Evolutionary conservation across 78 protist genomes (phyloP).

Genomic region (Mastigamoeba balamuthi): DNA sequence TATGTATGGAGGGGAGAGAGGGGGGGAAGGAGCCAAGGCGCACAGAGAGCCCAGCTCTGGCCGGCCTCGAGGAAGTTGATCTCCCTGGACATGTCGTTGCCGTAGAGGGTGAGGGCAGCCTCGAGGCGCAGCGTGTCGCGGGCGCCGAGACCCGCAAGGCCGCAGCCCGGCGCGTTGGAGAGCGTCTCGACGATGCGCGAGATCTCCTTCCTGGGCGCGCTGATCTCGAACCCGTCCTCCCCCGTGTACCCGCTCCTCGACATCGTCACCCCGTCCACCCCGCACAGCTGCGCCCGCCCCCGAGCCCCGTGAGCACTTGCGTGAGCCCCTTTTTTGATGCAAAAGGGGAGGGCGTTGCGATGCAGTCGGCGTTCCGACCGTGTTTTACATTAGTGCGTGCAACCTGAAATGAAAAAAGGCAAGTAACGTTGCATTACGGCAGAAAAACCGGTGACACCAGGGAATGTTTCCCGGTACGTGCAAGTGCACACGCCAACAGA

Average conservation of each 20-base stretch:
- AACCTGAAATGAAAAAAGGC: too few species aligned
- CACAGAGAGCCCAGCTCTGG: slow-evolving; percentile 74
- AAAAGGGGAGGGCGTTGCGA: too few species aligned
- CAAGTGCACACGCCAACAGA: too few species aligned
- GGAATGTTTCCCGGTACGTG: too few species aligned
- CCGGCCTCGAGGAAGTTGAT: slow-evolving; percentile 78
- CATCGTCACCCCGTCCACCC: slow-evolving; percentile 13
- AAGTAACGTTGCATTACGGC: too few species aligned
- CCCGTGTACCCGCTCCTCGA: slow-evolving; percentile 93
- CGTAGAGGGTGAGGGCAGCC: slow-evolving; percentile 95
- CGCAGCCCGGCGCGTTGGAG: slow-evolving; percentile 21
- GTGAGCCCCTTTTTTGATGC: too few species aligned
- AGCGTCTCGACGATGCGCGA: slow-evolving; percentile 32
- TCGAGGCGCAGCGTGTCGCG: slow-evolving; percentile 92
- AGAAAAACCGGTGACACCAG: too few species aligned
- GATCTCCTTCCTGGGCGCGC: slow-evolving; percentile 25
- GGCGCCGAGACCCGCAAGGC: slow-evolving; percentile 88
- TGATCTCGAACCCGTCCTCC: slow-evolving; percentile 96
- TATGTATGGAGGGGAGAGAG: not conserved
- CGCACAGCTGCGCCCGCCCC: too few species aligned
- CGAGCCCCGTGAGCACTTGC: too few species aligned
- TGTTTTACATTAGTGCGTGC: too few species aligned
- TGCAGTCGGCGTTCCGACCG: too few species aligned
- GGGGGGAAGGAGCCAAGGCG: not conserved
- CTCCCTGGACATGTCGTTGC: slow-evolving; percentile 78